Evolutionary conservation across 2,329 filamentous ascomycete species (phyloP), one percentile per base, ranked within the genome.

Genomic region (Endoconidiophora laricicola): DNA sequence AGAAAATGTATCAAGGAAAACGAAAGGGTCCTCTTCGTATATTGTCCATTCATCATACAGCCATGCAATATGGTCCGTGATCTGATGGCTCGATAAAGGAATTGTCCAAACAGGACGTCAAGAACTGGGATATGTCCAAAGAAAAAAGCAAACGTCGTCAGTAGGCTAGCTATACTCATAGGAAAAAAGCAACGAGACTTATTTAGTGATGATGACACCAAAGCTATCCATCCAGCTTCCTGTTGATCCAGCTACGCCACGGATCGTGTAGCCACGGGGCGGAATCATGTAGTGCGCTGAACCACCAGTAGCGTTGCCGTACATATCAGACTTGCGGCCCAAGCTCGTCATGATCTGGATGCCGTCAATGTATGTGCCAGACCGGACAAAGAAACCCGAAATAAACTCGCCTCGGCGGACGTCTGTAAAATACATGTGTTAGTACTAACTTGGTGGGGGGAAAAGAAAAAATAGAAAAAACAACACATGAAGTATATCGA

Each of bases 321-420:
- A 96, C 54, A 93, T 67, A 49, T 81, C 78, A 33, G 90, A 95
- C 62, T 81, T 83, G 58, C 88, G 76, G n/a, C 88, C 88, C 54
- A 86, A 67, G 59, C 81, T 95, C 1, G 91, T 96, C 63, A 95
- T 68, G 55, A 96, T 81, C 62, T 94, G 86, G 48, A 96, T 74
- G 10, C 81, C 90, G 62, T 95, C 86, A 56, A 96, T 81, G 78
- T 83, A 91, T 53, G 76, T 69, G 20, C 86, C 87, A 46, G 83
- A 79, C 56, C 87, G 74, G 47, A 96, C 69, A 57, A 82, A 76
- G 62, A 98, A 95, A 6, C 91, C 91, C 53, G 86, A 78, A 42
- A 98, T 71, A 54, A 84, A 82, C 66, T 98, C 91, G 50, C 88
- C 87, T 49, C 80, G 79, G 41, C 86, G 78, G 33, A 45, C 26